Base-by-base conservation (phyloP, 2,329 filamentous ascomycete species). In the Cladosporium cucumerinum region DNA sequence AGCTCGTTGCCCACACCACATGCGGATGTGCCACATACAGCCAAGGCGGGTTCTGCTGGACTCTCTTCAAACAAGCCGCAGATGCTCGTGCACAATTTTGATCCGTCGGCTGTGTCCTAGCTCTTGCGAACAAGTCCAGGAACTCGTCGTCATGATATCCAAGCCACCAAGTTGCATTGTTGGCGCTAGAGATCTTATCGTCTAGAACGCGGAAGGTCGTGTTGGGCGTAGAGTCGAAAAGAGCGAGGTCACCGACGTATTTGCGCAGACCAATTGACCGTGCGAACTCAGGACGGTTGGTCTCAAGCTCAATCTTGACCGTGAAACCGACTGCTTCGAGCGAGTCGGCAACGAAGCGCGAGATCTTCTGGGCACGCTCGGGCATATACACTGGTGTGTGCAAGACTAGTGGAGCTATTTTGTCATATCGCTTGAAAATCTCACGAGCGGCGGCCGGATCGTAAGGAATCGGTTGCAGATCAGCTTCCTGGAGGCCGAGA, bases 201-300 rank as follows among this genome's bases (percentile, higher is more conserved):
- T 66, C 64, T 21, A 66, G 30, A 14, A 66, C 64, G 3, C 64
- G 59, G 51, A 66, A 66, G 1, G 64, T 66, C 32, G 64, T 66
- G 32, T 66, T 63, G 0, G 64, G 64, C 14, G 64, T 66, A 0
- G 64, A 66, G 30, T 66, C 64, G 52, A 66, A 66, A 0, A 66
- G 18, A 23, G 64, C 64, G 4, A 66, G 32, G 39, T 66, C 60
- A 7, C 64, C 59, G 16, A 66, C 52, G 14, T 63, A 18, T 46
- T 66, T 66, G 23, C 51, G 48, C 28, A 66, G 39, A 7, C 64
- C 64, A 12, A 66, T 63, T 1, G 64, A 66, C 5, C 64, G 32
- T 18, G 64, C 64, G 26, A 63, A 66, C 25, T 63, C 64, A 3
- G 64, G 64, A 18, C 64, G 64, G 46, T 63, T 59, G 21, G 49